Evolutionary conservation across 352 stramenopile genomes (phyloP), one percentile per base, ranked within the genome.

Genomic region (Pythium phragmitis): DNA sequence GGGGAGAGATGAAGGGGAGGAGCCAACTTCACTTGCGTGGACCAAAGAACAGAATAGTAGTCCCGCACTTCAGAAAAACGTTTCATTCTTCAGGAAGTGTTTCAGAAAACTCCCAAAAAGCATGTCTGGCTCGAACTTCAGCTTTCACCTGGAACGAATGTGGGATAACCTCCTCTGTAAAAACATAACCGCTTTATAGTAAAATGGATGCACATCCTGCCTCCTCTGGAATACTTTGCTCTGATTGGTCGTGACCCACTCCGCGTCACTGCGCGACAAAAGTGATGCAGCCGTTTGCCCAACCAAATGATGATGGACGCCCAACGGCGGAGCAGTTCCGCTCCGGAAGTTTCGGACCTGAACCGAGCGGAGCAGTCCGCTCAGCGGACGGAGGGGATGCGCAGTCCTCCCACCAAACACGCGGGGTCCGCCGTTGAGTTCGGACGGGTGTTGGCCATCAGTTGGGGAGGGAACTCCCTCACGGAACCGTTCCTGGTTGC

Each of bases 291-390:
- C 52, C 57, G 61, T 68, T 68, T 68, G 61, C 42, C 61, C 61
- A 68, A 68, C 62, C 61, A 68, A 52, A 64, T 8, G 52, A 62
- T 61, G 60, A 67, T 67, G 60, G 51, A 67, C 52, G 21, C 37
- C 13, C 2, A 57, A 36, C 51, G 19, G 51, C 51, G 51, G 50
- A 57, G 46, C 57, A 43, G 57, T 37, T 48, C 58, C 28, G 21
- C 21, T 21, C 21, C 21, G 21, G 21, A 21, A 21, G 21, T 21
- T 21, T 21, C 21, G 21, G 21, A 21, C 21, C 21, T 21, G 21
- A 21, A 21, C 21, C 21, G 21, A 21, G 51, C 51, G 51, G 50
- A 57, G 46, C 57, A 43, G 57, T 37, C 28, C 43, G 14, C 30
- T 21, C 12, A 19, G 47, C 26, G 26, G 16, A 42, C 54, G 12